Evolutionary conservation across 768 basidiomycete species (phyloP), one percentile per base, ranked within the genome.

Genomic region (Tricholoma bakamatsutake): DNA sequence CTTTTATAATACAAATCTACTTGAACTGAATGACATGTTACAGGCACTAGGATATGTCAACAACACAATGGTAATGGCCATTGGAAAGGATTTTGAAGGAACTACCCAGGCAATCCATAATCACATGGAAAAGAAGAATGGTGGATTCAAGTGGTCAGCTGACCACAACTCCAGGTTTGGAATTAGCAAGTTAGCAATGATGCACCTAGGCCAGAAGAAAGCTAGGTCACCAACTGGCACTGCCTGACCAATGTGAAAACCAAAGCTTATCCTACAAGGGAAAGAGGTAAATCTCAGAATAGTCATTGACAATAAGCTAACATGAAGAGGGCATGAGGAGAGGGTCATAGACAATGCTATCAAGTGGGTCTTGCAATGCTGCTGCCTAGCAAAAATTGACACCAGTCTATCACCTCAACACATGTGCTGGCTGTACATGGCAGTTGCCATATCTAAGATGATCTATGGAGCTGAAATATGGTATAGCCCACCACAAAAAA

Each of bases 1-100:
- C 1, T 52, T 67, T 12, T 69, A 68, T 50, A 66, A 66, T 42
- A 57, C 50, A 48, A 64, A 64, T 42, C 55, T 66, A 12, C 46
- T 68, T 0, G 61, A 65, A 8, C 17, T 55, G 8, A 5, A 1
- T 2, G 34, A 28, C 9, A 8, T 3, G 2, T 2, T 27, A 18
- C 35, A 13, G 6, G 39, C 49, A 21, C 28, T 56, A 8, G 48
- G 48, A 4, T 56, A 42, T 43, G 55, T 56, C n/a, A 50, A 56
- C 40, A 17, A 56, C 33, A 24, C 1, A 10, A 42, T 40, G 7
- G 8, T 56, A 10, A 43, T 64, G n/a, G 33, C 49, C 1, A 12
- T 40, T 15, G 24, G 52, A 9, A 27, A 54, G 0, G 31, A 45
- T 3, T 56, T 51, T 15, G 12, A 31, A 33, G 48, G 42, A n/a